Evolutionary conservation across 1,284 basidiomycete genomes (phyloP).

Genomic region (Athelia sp.): DNA sequence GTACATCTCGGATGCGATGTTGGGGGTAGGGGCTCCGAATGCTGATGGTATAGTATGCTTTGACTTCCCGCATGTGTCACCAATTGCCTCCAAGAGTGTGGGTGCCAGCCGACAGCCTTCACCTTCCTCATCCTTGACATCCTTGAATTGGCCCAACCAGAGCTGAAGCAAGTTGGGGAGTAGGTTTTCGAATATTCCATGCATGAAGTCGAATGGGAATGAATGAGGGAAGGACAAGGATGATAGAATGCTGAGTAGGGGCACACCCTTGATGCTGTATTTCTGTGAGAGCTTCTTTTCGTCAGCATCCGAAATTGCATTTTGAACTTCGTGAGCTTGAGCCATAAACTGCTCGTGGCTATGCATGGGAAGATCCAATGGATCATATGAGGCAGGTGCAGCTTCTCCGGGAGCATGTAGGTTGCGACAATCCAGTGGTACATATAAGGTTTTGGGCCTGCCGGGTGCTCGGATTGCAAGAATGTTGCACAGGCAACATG

Average conservation of each 20-base stretch:
- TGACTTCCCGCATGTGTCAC: constrained; percentile 18
- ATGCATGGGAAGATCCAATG: constrained; percentile 19
- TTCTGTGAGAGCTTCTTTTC: constrained; percentile 14
- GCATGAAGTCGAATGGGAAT: constrained; percentile 32
- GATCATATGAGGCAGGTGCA: constrained; percentile 11
- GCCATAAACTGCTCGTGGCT: constrained; percentile 16
- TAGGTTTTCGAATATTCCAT: constrained; percentile 26
- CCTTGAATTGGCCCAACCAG: constrained; percentile 22
- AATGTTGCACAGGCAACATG: constrained; percentile 41
- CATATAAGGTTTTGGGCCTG: constrained; percentile 23
- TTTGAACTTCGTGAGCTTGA: constrained; percentile 16
- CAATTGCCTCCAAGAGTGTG: constrained; percentile 29
- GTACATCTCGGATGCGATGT: constrained; percentile 20
- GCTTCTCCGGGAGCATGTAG: background rate
- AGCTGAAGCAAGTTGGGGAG: constrained; percentile 20
- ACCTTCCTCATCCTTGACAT: constrained; percentile 14
- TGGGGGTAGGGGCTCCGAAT: constrained; percentile 24
- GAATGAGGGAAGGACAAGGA: constrained; percentile 22
- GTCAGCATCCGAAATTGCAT: constrained; percentile 7
- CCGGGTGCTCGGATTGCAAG: constrained; percentile 25
- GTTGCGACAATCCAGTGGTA: constrained; percentile 23
- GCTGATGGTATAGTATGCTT: constrained; percentile 24
- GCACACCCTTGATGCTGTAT: constrained; percentile 23
- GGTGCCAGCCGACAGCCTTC: constrained; percentile 14
- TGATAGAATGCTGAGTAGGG: constrained; percentile 16